phyloP scores from a whole-genome alignment of 108 stramenopile genomes.

The Cyclostephanos tholiformis region DNA sequence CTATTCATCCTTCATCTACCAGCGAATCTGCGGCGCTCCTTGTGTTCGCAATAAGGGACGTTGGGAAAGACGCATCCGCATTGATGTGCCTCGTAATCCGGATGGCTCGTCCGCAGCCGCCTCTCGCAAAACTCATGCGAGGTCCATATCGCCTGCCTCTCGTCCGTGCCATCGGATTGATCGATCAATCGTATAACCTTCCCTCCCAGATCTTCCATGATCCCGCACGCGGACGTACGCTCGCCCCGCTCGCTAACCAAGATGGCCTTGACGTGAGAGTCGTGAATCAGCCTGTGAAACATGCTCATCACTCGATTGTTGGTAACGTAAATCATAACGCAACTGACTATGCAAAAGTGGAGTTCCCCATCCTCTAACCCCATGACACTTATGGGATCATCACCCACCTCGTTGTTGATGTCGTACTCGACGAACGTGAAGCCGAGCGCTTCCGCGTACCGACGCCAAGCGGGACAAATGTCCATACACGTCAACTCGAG shows the following conservation, averaged over 20 bases:
- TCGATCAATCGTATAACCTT: slow-evolving; percentile 22
- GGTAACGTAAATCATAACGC: slow-evolving; percentile 31
- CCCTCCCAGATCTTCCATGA: slow-evolving; percentile 24
- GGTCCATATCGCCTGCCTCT: slow-evolving; percentile 24
- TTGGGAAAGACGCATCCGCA: slow-evolving; percentile 26
- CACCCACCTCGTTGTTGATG: slow-evolving; percentile 10
- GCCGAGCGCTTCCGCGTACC: slow-evolving; percentile 20
- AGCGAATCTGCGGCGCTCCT: not conserved
- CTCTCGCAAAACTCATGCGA: slow-evolving; percentile 7
- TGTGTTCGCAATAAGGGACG: slow-evolving; percentile 29
- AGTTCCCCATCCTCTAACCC: slow-evolving; percentile 17
- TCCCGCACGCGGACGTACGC: slow-evolving; percentile 6
- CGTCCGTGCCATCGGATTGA: slow-evolving; percentile 16
- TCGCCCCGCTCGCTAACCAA: slow-evolving; percentile 34
- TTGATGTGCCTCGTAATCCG: slow-evolving; percentile 15
- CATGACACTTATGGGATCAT: slow-evolving; percentile 5
- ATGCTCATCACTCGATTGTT: slow-evolving; percentile 23
- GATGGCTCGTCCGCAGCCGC: not conserved
- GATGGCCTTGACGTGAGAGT: not conserved
- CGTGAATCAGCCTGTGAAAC: slow-evolving; percentile 9
- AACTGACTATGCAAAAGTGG: slow-evolving; percentile 22
- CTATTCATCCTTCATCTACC: too few species aligned
- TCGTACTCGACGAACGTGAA: slow-evolving; percentile 29
- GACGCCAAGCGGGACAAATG: slow-evolving; percentile 20
- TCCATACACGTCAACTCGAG: slow-evolving; percentile 20